A percentile compares a stretch with the other conserved stretches of the same genome.
phyloP scores from a whole-genome alignment of 305 asterid genomes.

The Withania somnifera region DNA sequence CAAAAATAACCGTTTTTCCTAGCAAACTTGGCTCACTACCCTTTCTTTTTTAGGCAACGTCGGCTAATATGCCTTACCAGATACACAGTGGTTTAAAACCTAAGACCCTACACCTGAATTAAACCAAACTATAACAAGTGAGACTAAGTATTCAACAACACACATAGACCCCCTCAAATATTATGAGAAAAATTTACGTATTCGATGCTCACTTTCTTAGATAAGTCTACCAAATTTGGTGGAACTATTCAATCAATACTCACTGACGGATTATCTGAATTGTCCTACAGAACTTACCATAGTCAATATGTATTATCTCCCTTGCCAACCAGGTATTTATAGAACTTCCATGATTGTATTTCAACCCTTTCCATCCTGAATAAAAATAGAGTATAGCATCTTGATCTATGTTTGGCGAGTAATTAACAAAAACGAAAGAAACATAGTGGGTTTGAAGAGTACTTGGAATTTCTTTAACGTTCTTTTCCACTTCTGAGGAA shows the following conservation, averaged over 20 bases:
- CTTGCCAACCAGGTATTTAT: constrained; percentile 57
- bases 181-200: too few relatives aligned
- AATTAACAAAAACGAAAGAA: background rate
- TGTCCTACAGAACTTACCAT: constrained; percentile 1
- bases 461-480: constrained; percentile 81
- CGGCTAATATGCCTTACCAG: too few relatives aligned
- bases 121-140: too few relatives aligned
- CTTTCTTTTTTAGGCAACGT: too few relatives aligned
- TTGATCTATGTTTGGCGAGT: background rate
- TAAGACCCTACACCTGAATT: too few relatives aligned
- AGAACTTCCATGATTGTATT: constrained; percentile 34
- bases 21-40: too few relatives aligned
- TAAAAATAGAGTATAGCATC: constrained; percentile 4
- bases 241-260: background rate
- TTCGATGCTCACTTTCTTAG: too few relatives aligned
- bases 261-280: background rate
- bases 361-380: constrained; percentile 61
- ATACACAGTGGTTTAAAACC: too few relatives aligned
- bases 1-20: too few relatives aligned
- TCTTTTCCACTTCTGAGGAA: constrained; percentile 62
- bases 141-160: too few relatives aligned
- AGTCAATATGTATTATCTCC: constrained; percentile 35
- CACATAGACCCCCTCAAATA: too few relatives aligned
- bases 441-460: constrained; percentile 13
- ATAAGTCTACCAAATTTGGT: background rate